A percentile compares a stretch with the other conserved stretches of the same genome.
Conservation (phyloP, 352 stramenopile species). For the Hyphochytrium catenoides region DNA sequence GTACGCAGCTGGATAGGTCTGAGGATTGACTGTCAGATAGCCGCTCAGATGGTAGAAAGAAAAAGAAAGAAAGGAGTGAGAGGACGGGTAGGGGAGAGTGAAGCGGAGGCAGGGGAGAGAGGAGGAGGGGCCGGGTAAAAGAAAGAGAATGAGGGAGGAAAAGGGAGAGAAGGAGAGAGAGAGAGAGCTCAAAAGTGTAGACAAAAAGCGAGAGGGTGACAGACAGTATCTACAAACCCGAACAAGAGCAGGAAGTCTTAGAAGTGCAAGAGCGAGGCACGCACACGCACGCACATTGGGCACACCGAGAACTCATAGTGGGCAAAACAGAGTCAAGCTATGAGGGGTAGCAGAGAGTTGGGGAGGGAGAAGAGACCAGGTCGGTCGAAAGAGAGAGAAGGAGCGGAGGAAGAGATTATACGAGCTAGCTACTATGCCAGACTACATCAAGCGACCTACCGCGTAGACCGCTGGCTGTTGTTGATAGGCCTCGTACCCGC, state of each 20-base stretch:
- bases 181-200: too few species aligned
- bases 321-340: background rate
- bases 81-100: background rate
- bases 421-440: constrained; percentile 11
- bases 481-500: constrained; percentile 34
- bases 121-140: too few species aligned
- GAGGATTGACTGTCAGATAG: background rate
- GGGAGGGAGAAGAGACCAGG: constrained; percentile 12
- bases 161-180: too few species aligned
- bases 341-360: constrained; percentile 6
- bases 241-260: too few species aligned
- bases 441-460: constrained; percentile 16
- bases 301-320: background rate
- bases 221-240: too few species aligned
- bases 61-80: background rate
- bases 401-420: too few species aligned
- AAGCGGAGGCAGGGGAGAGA: too few species aligned
- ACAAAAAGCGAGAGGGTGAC: too few species aligned
- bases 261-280: too few species aligned
- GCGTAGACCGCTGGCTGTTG: constrained; percentile 17
- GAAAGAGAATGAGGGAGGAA: too few species aligned
- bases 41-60: background rate
- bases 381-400: constrained; percentile 14
- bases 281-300: too few species aligned
- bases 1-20: background rate